Evolutionary conservation across 176 grass and related monocot species (phyloP), one percentile per base, ranked within the genome.

Genomic region (Saccharum officinarum): DNA sequence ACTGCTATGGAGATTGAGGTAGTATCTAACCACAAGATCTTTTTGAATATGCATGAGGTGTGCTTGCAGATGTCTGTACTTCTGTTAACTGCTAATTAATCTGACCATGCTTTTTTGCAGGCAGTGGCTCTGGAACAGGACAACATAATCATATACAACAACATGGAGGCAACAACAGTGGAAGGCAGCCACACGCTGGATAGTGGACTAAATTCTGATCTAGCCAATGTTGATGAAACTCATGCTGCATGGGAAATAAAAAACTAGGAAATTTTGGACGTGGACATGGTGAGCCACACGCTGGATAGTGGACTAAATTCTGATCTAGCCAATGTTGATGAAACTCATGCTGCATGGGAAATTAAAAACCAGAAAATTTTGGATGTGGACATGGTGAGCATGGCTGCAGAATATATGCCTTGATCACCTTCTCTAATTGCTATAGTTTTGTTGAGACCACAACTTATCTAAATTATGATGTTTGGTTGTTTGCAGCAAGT

Each of bases 401-500:
- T 60, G 55, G 22, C 55, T 60, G 55, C 20, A 60, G 22, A 60
- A 60, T 60, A 60, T 60, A 23, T 60, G 55, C 55, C 55, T n/a
- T n/a, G 20, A 60, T 60, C 55, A 60, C 55, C 55, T 57, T 57
- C 18, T 60, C 55, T 23, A 10, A 23, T 23, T 60, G 55, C 22
- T 23, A 60, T 60, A 10, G 23, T 10, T 60, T 23, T 60, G 2
- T 60, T 60, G 22, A 23, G 55, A 60, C 55, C 55, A 10, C 22
- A 60, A 2, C 55, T 67, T 80, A 80, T n/a, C 18, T 34, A 11
- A 50, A 66, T 78, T 57, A 38, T 86, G 63, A 85, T 80, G 52
- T 45, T 76, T 74, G 11, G 12, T 81, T 33, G 37, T 86, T 61
- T 90, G 45, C 75, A 85, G 86, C 72, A 92, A 69, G 66, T 75